Evolutionary conservation across 495 filamentous ascomycete genomes (phyloP).

Genomic region (Collariella sp.): DNA sequence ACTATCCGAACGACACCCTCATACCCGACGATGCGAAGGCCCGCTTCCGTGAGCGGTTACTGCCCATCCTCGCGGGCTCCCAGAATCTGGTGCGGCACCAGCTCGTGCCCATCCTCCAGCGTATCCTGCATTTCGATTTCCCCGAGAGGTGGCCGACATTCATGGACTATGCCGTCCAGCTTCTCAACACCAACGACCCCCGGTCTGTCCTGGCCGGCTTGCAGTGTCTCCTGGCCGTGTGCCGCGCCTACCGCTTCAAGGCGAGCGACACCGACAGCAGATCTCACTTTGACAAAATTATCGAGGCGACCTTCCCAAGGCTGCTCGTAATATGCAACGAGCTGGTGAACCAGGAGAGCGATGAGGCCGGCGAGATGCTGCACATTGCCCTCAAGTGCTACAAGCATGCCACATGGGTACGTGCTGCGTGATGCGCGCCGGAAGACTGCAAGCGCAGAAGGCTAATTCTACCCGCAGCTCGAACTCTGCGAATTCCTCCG

Average conservation of each 20-base stretch:
- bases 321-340: constrained; percentile 77
- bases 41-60: constrained; percentile 74
- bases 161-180: constrained; percentile 78
- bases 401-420: constrained; percentile 94
- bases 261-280: constrained; percentile 59
- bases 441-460: background rate
- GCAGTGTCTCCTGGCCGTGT: constrained; percentile 88
- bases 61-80: constrained; percentile 78
- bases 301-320: constrained; percentile 84
- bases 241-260: constrained; percentile 91
- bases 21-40: constrained; percentile 86
- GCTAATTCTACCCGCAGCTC: constrained; percentile 46
- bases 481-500: constrained; percentile 73
- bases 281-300: constrained; percentile 86
- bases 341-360: constrained; percentile 78
- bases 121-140: constrained; percentile 92
- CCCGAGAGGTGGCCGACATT: constrained; percentile 89
- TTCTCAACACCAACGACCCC: constrained; percentile 75
- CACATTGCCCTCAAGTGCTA: constrained; percentile 89
- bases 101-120: constrained; percentile 86
- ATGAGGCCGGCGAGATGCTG: constrained; percentile 95
- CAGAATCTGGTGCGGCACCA: constrained; percentile 75
- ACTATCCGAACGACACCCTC: constrained; percentile 51
- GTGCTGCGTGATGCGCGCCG: constrained; percentile 27
- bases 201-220: constrained; percentile 83